Evolutionary conservation across 116 monocot genomes (phyloP).

Genomic region (Zostera marina): DNA sequence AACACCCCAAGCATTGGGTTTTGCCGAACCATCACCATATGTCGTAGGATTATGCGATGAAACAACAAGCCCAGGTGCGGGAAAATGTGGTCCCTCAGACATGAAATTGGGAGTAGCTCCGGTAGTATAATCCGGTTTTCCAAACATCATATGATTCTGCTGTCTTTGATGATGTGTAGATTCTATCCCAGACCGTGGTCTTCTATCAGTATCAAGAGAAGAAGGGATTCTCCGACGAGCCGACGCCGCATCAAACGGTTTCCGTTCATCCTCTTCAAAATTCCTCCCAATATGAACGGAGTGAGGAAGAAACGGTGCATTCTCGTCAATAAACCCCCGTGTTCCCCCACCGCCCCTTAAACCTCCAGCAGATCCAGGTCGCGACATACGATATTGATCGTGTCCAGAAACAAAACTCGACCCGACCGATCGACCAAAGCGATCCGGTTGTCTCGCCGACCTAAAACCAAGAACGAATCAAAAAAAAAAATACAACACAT

Average conservation of each 20-base stretch:
- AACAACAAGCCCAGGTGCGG: slow-evolving; percentile 1
- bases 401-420: slow-evolving; percentile 5
- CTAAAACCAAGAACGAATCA: not conserved
- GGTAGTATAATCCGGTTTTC: slow-evolving; percentile 4
- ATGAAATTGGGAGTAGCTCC: slow-evolving; percentile 1
- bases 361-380: slow-evolving; percentile 31
- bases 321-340: slow-evolving; percentile 21
- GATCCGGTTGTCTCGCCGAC: slow-evolving; percentile 26
- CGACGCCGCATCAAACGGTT: slow-evolving; percentile 61
- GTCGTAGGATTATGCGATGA: not conserved
- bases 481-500: not conserved
- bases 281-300: slow-evolving; percentile 59
- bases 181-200: not conserved
- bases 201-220: not conserved
- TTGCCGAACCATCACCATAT: not conserved
- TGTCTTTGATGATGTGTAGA: not conserved
- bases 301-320: slow-evolving; percentile 29
- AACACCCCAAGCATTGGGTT: slow-evolving; percentile 29
- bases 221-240: slow-evolving; percentile 19
- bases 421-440: slow-evolving; percentile 11
- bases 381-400: slow-evolving; percentile 21
- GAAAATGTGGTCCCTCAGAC: slow-evolving; percentile 5
- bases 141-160: not conserved
- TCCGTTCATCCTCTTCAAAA: slow-evolving; percentile 99
- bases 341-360: not conserved